These are phyloP conservation scores for Glycine tomentella DNA, from an alignment of 306 rosid genomes.

Conservation along the genomic window DNA sequence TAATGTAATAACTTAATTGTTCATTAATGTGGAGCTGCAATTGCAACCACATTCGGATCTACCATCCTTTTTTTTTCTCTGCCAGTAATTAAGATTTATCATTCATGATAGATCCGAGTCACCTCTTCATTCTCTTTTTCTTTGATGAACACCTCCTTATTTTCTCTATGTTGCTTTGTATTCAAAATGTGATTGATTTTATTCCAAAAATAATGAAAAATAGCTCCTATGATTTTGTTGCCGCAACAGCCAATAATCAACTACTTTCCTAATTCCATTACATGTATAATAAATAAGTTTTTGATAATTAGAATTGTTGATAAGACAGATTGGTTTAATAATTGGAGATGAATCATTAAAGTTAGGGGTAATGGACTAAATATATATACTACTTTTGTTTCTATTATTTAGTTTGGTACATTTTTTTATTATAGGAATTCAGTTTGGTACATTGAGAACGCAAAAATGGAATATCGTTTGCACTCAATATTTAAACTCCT, in stretches of 20 bases:
- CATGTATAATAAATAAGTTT: not conserved
- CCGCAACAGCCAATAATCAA: slow-evolving; percentile 49
- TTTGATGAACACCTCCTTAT: not conserved
- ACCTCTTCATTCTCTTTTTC: slow-evolving; percentile 14
- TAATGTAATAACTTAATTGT: slow-evolving; percentile 11
- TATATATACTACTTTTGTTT: not conserved
- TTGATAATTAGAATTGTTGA: not conserved
- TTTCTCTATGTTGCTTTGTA: not conserved
- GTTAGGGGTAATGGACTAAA: not conserved
- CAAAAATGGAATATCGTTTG: too few relatives aligned
- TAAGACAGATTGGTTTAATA: slow-evolving; percentile 23
- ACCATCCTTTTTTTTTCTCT: slow-evolving; percentile 31
- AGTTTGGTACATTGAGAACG: too few relatives aligned
- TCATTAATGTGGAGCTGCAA: slow-evolving; percentile 40
- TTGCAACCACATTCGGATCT: slow-evolving; percentile 42
- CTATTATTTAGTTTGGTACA: not conserved
- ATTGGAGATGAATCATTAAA: not conserved
- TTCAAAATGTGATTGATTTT: slow-evolving; percentile 20
- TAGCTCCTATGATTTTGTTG: slow-evolving; percentile 46
- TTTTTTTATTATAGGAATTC: too few relatives aligned
- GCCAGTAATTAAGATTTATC: slow-evolving; percentile 34
- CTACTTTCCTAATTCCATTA: slow-evolving; percentile 32
- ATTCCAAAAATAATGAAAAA: slow-evolving; percentile 21
- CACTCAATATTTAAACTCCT: too few relatives aligned
- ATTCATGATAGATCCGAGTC: slow-evolving; percentile 33